Evolutionary conservation across 2,329 filamentous ascomycete species (phyloP), one percentile per base, ranked within the genome.

Genomic region (Ascocoryne sarcoides): DNA sequence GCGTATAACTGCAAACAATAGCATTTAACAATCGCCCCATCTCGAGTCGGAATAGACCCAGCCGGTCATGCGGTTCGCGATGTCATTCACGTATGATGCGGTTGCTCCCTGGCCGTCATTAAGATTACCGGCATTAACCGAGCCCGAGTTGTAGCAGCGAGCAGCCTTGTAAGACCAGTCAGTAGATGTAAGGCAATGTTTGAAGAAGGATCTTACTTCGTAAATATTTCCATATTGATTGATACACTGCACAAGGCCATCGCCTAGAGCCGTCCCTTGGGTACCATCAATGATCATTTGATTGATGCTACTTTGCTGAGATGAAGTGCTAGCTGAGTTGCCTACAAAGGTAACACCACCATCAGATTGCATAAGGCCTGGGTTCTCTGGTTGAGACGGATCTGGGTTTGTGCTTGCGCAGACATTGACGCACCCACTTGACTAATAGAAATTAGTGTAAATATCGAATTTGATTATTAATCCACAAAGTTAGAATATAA

Each of bases 271-370:
- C 2, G 56, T 58, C 10, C 56, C 56, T 19, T 51, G 43, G 9
- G 56, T 54, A 4, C 56, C 56, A 33, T 59, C 56, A 1, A 47
- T 48, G 37, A 58, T 48, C 56, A 59, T 59, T 36, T 56, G 56
- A 17, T 44, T 42, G 36, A 58, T 57, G 15, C 28, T 30, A 10
- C 28, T 10, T 30, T 4, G 12, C 9, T 30, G 28, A 30, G 28
- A 12, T 4, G 28, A 30, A 30, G 28, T 15, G 10, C 28, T 30
- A 10, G 28, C 28, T 30, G n/a, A n/a, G 10, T 30, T 30, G n/a
- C 28, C 28, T 4, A 30, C 28, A 10, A 30, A 30, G 10, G 28
- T 15, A n/a, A 15, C n/a, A 10, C 28, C 28, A 28, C 28, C 28
- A 23, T 48, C 43, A 5, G 45, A 46, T 46, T 58, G 55, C 55